Base-by-base conservation (phyloP, 306 rosid genomes). In the Pyrus bretschneideri region DNA sequence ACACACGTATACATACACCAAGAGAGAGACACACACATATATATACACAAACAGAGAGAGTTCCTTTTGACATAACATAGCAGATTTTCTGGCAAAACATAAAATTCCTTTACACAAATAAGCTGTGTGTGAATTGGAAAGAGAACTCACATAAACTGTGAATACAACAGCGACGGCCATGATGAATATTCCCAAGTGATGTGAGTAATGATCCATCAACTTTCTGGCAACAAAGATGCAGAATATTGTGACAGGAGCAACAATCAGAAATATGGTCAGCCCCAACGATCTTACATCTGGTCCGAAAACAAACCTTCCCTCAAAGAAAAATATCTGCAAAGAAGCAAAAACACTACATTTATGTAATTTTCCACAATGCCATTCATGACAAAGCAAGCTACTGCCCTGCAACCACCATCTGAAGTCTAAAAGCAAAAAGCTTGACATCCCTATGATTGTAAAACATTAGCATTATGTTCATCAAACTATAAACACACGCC, bases 261-360 rank as follows among this genome's bases (percentile, higher is more conserved):
- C 92, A 54, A 95, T 88, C 44, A 95, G 93, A 74, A 90, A 87
- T 76, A 95, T 80, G 29, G 99, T 95, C 86, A 95, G 83, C 42
- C 77, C 86, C 91, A 95, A 72, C 12, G 99, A 95, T 85, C 99
- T 85, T 81, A 89, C 97, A 89, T 95, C 99, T n/a, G 99, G 99
- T 78, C 99, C 99, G 59, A 95, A 95, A 80, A 95, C 86, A 83
- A 95, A 89, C 87, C 92, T 92, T 25, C 99, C 99, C 78, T 88
- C 93, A 79, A 92, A 92, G 35, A 92, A 88, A 81, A 95, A 95
- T 84, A 89, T 95, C 99, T 95, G 96, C 89, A 86, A 73, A 67
- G 78, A 68, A 78, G 72, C 49, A 31, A 63, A 12, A 38, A 69
- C 45, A 83, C 42, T 6, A 42, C 5, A 74, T 12, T 8, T 25